phyloP scores from a whole-genome alignment of 2,329 filamentous ascomycete species.

The Diaporthe eres region DNA sequence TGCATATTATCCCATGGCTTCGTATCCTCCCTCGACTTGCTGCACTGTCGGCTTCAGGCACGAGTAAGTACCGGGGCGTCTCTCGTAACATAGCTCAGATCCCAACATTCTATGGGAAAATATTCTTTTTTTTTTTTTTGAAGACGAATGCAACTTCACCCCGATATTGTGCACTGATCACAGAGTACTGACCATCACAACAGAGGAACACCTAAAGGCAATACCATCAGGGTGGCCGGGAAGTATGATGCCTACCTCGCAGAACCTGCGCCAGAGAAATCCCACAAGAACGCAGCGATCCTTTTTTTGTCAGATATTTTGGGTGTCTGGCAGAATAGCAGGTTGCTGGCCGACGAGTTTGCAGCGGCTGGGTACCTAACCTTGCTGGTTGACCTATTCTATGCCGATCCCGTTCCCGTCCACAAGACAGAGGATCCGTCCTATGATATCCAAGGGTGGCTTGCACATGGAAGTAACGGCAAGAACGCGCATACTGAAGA shows the following conservation, averaged over 20 bases:
- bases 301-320: not conserved
- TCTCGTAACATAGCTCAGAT: not conserved
- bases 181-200: not conserved
- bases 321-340: conserved; percentile 8
- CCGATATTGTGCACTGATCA: not conserved
- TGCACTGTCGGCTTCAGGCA: not conserved
- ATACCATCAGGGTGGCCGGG: not conserved
- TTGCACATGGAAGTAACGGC: not conserved
- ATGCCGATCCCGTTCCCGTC: not conserved
- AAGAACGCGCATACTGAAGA: not conserved
- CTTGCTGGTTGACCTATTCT: conserved; percentile 4
- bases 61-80: not conserved
- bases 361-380: not conserved
- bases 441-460: not conserved
- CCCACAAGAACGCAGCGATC: not conserved
- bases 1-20: not conserved
- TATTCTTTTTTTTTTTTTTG: too few species aligned
- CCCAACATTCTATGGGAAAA: not conserved
- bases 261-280: not conserved
- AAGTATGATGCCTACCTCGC: not conserved
- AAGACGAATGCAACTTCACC: not conserved
- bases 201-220: not conserved
- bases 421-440: not conserved
- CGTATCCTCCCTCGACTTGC: not conserved
- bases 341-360: not conserved